Evolutionary conservation across 1,139 yeast species (phyloP).

Genomic region (Geotrichum carabidarum): DNA sequence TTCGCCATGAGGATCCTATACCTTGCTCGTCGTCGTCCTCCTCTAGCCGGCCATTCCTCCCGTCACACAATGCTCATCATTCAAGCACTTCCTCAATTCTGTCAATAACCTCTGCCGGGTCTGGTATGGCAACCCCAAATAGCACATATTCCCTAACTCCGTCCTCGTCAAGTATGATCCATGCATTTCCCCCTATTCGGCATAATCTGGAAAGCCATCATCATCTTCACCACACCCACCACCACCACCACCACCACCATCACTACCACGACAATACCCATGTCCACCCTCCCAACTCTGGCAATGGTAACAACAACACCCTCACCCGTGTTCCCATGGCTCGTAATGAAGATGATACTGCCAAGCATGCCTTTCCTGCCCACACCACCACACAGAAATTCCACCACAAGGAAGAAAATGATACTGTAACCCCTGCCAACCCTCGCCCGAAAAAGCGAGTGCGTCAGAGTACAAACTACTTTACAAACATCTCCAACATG

Average conservation of each 20-base stretch:
- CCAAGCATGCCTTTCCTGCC: not conserved
- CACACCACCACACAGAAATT: not conserved
- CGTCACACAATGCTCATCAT: slow-evolving; percentile 7
- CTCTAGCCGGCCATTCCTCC: not conserved
- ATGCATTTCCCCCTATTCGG: slow-evolving; percentile 7
- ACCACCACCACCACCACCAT: not conserved
- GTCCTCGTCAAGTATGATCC: not conserved
- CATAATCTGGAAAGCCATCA: not conserved
- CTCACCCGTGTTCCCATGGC: not conserved
- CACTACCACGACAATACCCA: slow-evolving; percentile 1
- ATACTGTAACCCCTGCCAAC: not conserved
- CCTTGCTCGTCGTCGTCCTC: not conserved
- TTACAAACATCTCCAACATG: slow-evolving; percentile 31
- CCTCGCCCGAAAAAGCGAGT: slow-evolving; percentile 8
- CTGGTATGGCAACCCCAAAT: slow-evolving; percentile 12
- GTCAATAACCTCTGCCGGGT: slow-evolving; percentile 6
- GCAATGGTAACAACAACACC: not conserved
- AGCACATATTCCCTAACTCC: slow-evolving; percentile 9
- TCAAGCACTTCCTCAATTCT: slow-evolving; percentile 7
- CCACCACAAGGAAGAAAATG: not conserved
- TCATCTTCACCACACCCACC: not conserved
- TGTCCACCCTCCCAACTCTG: not conserved
- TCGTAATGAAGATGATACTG: not conserved
- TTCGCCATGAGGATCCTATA: not conserved
- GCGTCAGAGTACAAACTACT: slow-evolving; percentile 19